phyloP scores from a whole-genome alignment of 805 yeast species.

The Myxozyma lipomycoides region DNA sequence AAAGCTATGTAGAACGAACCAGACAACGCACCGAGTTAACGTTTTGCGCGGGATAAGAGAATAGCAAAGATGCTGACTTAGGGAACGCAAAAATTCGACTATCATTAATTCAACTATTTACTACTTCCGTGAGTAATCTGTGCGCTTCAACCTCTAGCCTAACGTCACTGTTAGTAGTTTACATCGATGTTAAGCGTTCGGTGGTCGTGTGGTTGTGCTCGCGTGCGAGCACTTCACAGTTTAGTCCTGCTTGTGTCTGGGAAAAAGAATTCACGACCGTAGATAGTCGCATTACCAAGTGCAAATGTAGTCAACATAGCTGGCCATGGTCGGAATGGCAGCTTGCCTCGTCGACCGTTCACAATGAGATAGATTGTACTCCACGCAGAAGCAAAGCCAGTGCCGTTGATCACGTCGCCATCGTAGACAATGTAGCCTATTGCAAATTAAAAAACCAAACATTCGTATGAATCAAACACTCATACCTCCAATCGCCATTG shows the following conservation, averaged over 20 bases:
- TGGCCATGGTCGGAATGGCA: constrained; percentile 53
- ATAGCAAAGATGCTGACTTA: no score
- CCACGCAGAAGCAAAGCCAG: constrained; percentile 78
- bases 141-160: no score
- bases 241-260: constrained; percentile 25
- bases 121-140: no score
- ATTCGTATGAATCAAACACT: background rate
- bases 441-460: background rate
- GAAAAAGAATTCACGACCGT: constrained; percentile 68
- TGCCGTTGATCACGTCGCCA: constrained; percentile 70
- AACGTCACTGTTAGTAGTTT: no score
- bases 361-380: constrained; percentile 66
- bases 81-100: no score
- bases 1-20: no score
- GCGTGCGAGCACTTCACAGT: no score
- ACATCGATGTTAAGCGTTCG: no score
- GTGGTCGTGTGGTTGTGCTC: no score
- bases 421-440: constrained; percentile 57
- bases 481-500: constrained; percentile 29
- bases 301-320: constrained; percentile 57
- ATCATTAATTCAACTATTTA: no score
- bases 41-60: no score
- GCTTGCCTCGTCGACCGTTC: constrained; percentile 48
- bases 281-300: constrained; percentile 55
- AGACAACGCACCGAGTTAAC: no score